phyloP scores from a whole-genome alignment of 352 stramenopile species.

The Pythium pyrilobum region DNA sequence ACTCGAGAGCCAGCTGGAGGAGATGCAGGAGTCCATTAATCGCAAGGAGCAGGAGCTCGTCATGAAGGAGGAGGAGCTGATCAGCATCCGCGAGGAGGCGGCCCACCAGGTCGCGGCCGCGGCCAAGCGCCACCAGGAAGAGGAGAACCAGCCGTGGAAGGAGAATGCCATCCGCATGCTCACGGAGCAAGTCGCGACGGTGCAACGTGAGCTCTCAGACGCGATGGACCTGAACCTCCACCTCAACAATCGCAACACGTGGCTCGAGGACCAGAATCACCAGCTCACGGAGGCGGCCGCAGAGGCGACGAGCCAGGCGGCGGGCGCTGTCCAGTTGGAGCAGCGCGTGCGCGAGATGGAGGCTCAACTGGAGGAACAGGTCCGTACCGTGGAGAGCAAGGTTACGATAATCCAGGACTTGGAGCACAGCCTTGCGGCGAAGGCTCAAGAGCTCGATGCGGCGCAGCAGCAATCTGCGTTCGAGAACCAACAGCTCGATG shows the following conservation, averaged over 20 bases:
- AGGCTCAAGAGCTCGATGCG: background rate
- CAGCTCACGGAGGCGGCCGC: conserved; percentile 20
- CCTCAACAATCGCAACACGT: conserved; percentile 72
- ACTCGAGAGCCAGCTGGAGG: conserved; percentile 54
- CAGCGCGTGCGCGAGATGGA: conserved; percentile 4
- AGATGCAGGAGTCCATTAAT: conserved; percentile 36
- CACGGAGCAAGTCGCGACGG: conserved; percentile 62
- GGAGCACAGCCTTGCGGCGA: background rate
- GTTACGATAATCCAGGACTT: conserved; percentile 1
- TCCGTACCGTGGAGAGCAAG: background rate
- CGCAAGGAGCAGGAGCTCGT: conserved; percentile 39
- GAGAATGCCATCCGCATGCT: conserved; percentile 53
- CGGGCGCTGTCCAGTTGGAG: conserved; percentile 8
- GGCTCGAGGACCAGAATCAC: conserved; percentile 68
- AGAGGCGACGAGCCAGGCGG: background rate
- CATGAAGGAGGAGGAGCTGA: conserved; percentile 50
- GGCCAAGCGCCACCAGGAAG: conserved; percentile 9
- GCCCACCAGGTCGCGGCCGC: conserved; percentile 16
- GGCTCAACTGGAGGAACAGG: background rate
- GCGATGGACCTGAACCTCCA: conserved; percentile 81
- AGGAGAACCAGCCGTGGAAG: conserved; percentile 32
- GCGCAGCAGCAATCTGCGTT: background rate
- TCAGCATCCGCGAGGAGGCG: conserved; percentile 21
- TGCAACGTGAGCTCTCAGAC: conserved; percentile 73
- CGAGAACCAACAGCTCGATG: conserved; percentile 14